Evolutionary conservation across 306 rosid species (phyloP).

Genomic region (Lotus japonicus): DNA sequence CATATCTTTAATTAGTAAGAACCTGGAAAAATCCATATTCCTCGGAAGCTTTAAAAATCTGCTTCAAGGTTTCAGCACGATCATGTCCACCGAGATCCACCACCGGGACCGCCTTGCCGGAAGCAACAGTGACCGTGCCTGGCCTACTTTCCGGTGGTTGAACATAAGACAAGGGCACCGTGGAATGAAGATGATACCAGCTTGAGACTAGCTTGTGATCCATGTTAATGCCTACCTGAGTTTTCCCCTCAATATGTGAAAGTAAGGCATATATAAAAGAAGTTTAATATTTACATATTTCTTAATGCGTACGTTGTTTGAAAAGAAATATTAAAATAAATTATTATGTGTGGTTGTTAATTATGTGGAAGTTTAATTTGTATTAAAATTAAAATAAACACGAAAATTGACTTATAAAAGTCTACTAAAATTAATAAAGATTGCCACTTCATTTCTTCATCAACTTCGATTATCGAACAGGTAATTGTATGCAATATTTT

Average conservation of each 20-base stretch:
- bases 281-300: no score
- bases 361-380: no score
- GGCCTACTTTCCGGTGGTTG: slow-evolving; percentile 41
- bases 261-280: neutral
- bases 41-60: slow-evolving; percentile 39
- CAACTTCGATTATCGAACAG: neutral
- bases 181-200: slow-evolving; percentile 31
- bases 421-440: neutral
- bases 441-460: neutral
- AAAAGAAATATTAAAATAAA: no score
- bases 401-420: slow-evolving; percentile 6
- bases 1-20: neutral
- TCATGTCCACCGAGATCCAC: slow-evolving; percentile 37
- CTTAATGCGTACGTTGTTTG: no score
- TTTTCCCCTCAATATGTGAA: no score
- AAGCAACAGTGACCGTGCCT: neutral
- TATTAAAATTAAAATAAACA: neutral
- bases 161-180: slow-evolving; percentile 35
- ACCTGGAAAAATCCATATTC: slow-evolving; percentile 76
- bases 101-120: slow-evolving; percentile 38
- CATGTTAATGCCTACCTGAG: no score
- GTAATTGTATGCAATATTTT: neutral
- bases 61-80: slow-evolving; percentile 19
- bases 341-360: no score
- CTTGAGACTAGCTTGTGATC: slow-evolving; percentile 25